phyloP scores from a whole-genome alignment of 179 eudicot genomes.

The Sideroxylon spinosum region DNA sequence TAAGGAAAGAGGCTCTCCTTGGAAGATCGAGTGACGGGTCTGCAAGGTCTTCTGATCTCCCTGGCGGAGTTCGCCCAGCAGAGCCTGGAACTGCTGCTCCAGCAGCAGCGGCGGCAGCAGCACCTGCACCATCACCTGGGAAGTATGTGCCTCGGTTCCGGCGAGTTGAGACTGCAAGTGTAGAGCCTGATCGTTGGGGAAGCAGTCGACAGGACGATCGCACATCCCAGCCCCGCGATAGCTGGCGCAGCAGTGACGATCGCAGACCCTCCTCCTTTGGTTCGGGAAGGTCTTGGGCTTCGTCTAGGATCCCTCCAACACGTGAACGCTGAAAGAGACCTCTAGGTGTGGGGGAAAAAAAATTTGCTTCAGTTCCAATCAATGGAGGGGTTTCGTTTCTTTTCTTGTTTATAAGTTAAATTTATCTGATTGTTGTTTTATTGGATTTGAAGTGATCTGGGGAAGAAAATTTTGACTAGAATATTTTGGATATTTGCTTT shows the following conservation, averaged over 20 bases:
- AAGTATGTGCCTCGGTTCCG: slow-evolving; percentile 62
- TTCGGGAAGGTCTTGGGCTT: background rate
- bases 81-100: slow-evolving; percentile 32
- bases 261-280: slow-evolving; percentile 20
- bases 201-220: slow-evolving; percentile 12
- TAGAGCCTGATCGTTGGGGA: slow-evolving; percentile 59
- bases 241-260: background rate
- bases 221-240: slow-evolving; percentile 1
- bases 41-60: slow-evolving; percentile 24
- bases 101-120: slow-evolving; percentile 23
- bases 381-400: too few relatives aligned
- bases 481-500: too few relatives aligned
- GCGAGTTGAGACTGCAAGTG: slow-evolving; percentile 6
- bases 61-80: slow-evolving; percentile 27
- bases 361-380: too few relatives aligned
- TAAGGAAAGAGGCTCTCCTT: slow-evolving; percentile 47
- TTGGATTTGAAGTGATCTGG: too few relatives aligned
- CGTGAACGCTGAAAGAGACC: background rate
- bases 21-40: slow-evolving; percentile 23
- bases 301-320: slow-evolving; percentile 18
- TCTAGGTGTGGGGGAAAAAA: too few relatives aligned
- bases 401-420: too few relatives aligned
- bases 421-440: too few relatives aligned
- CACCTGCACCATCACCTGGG: slow-evolving; percentile 30
- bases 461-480: too few relatives aligned